phyloP scores from a whole-genome alignment of 345 rosid species.

The Brassica nigra region DNA sequence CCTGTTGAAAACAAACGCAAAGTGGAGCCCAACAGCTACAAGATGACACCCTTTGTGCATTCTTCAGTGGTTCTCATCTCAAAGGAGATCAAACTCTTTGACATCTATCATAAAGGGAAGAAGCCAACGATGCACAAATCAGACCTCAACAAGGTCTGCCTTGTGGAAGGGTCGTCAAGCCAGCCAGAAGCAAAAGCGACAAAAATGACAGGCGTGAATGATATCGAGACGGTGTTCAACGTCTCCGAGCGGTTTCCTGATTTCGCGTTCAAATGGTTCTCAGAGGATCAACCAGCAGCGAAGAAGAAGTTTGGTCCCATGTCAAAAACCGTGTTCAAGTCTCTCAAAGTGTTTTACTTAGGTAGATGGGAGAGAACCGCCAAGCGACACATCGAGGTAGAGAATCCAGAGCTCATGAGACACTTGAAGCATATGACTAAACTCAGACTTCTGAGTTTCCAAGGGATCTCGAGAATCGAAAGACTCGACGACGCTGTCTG shows the following conservation, averaged over 20 bases:
- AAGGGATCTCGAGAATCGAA: constrained; percentile 57
- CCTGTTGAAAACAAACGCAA: neutral
- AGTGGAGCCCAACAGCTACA: neutral
- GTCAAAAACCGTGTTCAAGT: neutral
- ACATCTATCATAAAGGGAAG: constrained; percentile 8
- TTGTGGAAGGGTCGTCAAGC: constrained; percentile 40
- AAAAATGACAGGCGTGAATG: neutral
- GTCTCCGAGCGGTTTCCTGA: constrained; percentile 50
- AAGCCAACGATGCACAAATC: constrained; percentile 26
- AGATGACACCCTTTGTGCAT: constrained; percentile 42
- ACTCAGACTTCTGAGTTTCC: constrained; percentile 50
- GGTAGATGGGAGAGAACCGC: constrained; percentile 54
- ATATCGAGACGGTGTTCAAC: constrained; percentile 47
- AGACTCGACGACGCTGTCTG: constrained; percentile 39
- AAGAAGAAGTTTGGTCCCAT: neutral
- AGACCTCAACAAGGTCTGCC: constrained; percentile 40
- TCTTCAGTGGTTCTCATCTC: constrained; percentile 46
- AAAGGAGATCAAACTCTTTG: constrained; percentile 19
- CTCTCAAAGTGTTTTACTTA: constrained; percentile 43
- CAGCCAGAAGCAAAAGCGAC: constrained; percentile 7
- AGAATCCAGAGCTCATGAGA: constrained; percentile 35
- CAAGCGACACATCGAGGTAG: constrained; percentile 49
- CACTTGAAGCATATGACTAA: constrained; percentile 41
- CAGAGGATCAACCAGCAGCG: neutral
- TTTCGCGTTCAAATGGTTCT: constrained; percentile 43